Evolutionary conservation across 257 asterid genomes (phyloP), one percentile per base, ranked within the genome.

Genomic region (Capsicum chinense): DNA sequence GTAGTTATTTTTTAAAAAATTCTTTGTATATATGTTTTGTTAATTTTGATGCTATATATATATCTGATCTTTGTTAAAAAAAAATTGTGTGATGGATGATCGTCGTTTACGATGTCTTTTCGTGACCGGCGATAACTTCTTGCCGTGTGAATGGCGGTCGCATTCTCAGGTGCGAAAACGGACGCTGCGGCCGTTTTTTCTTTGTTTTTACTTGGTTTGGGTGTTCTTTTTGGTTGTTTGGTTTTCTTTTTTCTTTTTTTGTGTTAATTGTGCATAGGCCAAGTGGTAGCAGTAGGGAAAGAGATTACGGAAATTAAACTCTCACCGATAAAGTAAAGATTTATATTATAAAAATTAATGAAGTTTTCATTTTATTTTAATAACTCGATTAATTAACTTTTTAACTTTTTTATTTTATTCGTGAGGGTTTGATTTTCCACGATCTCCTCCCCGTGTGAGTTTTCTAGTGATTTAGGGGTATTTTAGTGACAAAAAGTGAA

Each of bases 401-500:
- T 0, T 64, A 26, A 64, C 4, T 21, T 10, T 10, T 11, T 1
- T 21, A 0, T 10, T 39, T 39, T 4, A 4, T 39, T 39, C 3
- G 44, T 39, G 44, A 39, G 44, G 44, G 44, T 39, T 39, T 4
- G 44, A 39, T 39, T 39, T 39, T 4, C 42, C 42, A 0, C 4
- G 42, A 39, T 39, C 44, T 4, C 44, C 44, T 39, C 2, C 5
- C 44, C 44, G 4, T 39, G 6, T 2, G 5, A 4, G 11, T 19
- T 64, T 81, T 21, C 11, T 19, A 39, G 33, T 42, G 48, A 44
- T 50, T 44, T 63, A 35, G 82, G 81, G 68, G 82, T 59, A 50
- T 64, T 78, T 83, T 56, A 83, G 67, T 17, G 58, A 73, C 57
- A 48, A 35, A 63, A 44, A 56, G 42, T 33, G 80, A 79, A 44